A percentile compares a stretch with the other conserved stretches of the same genome.
phyloP scores from a whole-genome alignment of 176 grass and related monocot genomes.

The Carex myosuroides region DNA sequence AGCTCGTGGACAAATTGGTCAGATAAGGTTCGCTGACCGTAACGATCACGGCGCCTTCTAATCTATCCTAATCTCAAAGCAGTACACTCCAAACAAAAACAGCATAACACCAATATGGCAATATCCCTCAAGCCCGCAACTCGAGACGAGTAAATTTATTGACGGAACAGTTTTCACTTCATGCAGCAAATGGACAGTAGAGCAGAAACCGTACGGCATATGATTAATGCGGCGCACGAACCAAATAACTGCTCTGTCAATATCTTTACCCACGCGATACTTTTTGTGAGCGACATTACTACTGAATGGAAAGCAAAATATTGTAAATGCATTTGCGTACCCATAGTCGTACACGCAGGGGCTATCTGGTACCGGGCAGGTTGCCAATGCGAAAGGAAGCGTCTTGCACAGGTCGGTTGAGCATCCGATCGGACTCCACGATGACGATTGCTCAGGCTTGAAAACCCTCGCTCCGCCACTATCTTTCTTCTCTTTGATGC shows the following conservation, averaged over 20 bases:
- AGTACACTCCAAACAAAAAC: neutral
- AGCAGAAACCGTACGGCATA: too few relatives aligned
- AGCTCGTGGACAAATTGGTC: neutral
- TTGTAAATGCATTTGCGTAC: neutral
- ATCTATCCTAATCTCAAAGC: conserved; percentile 9
- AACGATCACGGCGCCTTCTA: neutral
- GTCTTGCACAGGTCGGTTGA: conserved; percentile 33
- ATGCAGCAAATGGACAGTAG: too few relatives aligned
- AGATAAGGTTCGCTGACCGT: neutral
- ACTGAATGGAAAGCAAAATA: neutral
- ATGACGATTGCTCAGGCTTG: conserved; percentile 44
- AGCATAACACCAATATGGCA: neutral
- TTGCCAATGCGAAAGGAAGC: conserved; percentile 31
- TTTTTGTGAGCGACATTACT: neutral
- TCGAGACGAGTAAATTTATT: neutral
- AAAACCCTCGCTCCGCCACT: conserved; percentile 5
- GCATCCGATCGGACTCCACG: conserved; percentile 56
- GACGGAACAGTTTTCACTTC: too few relatives aligned
- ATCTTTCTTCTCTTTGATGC: neutral
- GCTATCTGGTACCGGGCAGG: conserved; percentile 2
- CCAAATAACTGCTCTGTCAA: too few relatives aligned
- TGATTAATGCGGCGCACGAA: too few relatives aligned
- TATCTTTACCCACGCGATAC: neutral
- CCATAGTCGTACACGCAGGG: conserved; percentile 46
- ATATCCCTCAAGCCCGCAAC: neutral